Evolutionary conservation across 352 stramenopile species (phyloP), one percentile per base, ranked within the genome.

Genomic region (Hyaloperonospora arabidopsidis): DNA sequence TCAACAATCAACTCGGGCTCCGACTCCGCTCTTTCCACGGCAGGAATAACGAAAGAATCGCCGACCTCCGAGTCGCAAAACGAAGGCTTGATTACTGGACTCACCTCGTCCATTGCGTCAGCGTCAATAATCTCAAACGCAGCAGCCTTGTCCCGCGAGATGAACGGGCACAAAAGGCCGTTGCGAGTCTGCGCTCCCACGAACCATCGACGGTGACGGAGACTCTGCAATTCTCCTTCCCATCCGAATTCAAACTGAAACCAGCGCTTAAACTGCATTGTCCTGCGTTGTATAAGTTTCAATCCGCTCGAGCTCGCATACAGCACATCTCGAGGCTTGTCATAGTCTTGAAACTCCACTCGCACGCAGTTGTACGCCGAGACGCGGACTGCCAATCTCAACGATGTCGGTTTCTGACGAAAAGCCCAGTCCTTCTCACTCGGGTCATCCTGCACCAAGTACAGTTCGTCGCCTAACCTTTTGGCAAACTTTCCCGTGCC

Each of bases 181-280:
- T 89, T 72, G 1, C 74, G 77, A 25, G 68, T 86, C 60, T 84
- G 76, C 4, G 72, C 74, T 38, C 79, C 79, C 22, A 89, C 56
- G 49, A 85, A 86, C 79, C 79, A 89, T 6, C 77, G 70, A 5
- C 76, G 72, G 38, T 85, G 65, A 13, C 79, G 70, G 0, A 79
- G 65, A 49, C 76, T 87, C 57, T 86, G 76, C n/a, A 89, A 59
- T 66, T 87, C 76, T 45, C 76, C 74, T 29, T 80, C 67, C 72
- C 73, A 87, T n/a, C 65, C 62, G 18, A 75, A 66, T 47, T 89
- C 76, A 39, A 89, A 89, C 43, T 76, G 68, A 54, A 89, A 89
- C 47, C 68, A 62, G 41, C 68, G 70, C 53, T 83, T 79, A 18
- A 78, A 74, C 46, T 86, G 79, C 67, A 76, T 77, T 41, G 72